A percentile compares a stretch with the other conserved stretches of the same genome.
Evolutionary conservation across 1,284 basidiomycete species (phyloP).

Genomic region (Puccinia polysora): DNA sequence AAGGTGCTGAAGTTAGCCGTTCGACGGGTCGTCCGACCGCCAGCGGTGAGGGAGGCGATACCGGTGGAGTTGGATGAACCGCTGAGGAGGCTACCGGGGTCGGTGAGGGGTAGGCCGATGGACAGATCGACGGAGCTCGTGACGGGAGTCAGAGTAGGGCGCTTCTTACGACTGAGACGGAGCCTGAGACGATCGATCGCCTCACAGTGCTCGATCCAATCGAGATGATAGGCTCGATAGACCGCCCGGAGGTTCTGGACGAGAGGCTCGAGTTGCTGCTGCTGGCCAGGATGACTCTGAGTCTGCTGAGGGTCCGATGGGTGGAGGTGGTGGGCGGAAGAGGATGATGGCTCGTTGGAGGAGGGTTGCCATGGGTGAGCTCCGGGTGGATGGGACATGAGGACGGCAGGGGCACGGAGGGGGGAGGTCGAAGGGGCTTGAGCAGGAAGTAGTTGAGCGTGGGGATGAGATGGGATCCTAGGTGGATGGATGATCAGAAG

Average conservation of each 20-base stretch:
- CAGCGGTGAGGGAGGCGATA: conserved; percentile 12
- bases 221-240: conserved; percentile 30
- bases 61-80: background rate
- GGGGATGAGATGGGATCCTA: too few relatives aligned
- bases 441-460: too few relatives aligned
- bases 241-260: conserved; percentile 17
- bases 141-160: conserved; percentile 10
- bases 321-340: too few relatives aligned
- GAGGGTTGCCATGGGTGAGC: too few relatives aligned
- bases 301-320: too few relatives aligned
- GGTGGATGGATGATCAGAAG: too few relatives aligned
- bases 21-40: conserved; percentile 30
- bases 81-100: background rate
- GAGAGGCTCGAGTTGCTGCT: background rate
- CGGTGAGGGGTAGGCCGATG: background rate
- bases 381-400: too few relatives aligned
- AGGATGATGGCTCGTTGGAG: too few relatives aligned
- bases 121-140: conserved; percentile 2
- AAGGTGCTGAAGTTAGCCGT: conserved; percentile 37
- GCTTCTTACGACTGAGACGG: conserved; percentile 30
- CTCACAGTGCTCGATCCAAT: conserved; percentile 43
- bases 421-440: too few relatives aligned
- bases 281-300: too few relatives aligned
- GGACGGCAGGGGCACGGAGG: too few relatives aligned
- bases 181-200: conserved; percentile 38